These are phyloP conservation scores for Fagopyrum tataricum DNA, from an alignment of 148 eudicot species.

Conservation along the genomic window DNA sequence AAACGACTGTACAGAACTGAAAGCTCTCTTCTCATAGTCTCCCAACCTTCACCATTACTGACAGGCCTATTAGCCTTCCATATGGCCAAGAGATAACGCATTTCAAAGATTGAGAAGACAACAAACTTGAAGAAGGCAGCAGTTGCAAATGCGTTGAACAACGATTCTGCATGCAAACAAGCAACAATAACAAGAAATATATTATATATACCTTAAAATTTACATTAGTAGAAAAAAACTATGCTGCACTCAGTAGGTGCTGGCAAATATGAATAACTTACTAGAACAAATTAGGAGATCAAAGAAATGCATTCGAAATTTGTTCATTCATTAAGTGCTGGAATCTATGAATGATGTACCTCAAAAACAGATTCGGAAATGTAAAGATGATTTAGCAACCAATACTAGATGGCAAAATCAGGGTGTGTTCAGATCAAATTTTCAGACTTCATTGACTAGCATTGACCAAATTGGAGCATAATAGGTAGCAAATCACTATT, in stretches of 20 bases:
- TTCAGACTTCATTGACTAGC: too few relatives aligned
- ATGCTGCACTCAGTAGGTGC: background rate
- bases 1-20: conserved; percentile 96
- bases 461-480: too few relatives aligned
- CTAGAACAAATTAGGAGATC: background rate
- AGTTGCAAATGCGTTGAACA: conserved; percentile 18
- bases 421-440: too few relatives aligned
- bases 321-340: too few relatives aligned
- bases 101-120: conserved; percentile 97
- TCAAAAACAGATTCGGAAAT: background rate
- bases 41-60: conserved; percentile 91
- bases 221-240: background rate
- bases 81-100: conserved; percentile 95
- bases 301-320: too few relatives aligned
- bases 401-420: too few relatives aligned
- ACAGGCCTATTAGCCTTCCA: conserved; percentile 96
- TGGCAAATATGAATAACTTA: background rate
- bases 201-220: background rate
- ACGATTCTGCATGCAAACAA: conserved; percentile 54
- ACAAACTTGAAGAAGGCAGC: conserved; percentile 93
- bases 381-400: too few relatives aligned
- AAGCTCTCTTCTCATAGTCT: conserved; percentile 96
- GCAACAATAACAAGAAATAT: background rate
- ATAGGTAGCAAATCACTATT: background rate
- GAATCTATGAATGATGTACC: background rate